Base-by-base conservation (phyloP, 371 early-diverging fungal genomes). In the Mucor ambiguus region DNA sequence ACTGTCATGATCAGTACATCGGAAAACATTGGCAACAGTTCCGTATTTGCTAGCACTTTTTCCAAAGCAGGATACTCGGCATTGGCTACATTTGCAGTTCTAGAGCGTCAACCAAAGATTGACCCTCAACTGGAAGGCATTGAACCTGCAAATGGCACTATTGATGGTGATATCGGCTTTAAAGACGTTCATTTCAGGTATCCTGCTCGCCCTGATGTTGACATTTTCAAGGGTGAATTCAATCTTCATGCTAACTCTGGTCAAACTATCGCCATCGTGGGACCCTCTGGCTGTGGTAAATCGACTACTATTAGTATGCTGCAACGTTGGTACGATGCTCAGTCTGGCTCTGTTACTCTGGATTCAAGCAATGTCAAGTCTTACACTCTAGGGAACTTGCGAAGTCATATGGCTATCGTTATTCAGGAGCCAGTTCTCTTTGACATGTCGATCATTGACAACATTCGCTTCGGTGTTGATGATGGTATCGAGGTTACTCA, bases 351-450 rank as follows among this genome's bases (percentile, higher is more conserved):
- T 1, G 85, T 92, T 14, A 59, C 66, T 2, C 68, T 93, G 22
- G 93, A 96, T 67, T 82, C 84, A 12, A 60, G 75, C 28, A 83
- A 93, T 68, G 85, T 92, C 59, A 75, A 80, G 48, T 77, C 83
- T n/a, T 85, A 90, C 69, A 77, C 82, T 54, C 66, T 92, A 32
- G 68, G 74, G 32, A 84, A 87, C 56, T 75, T 94, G 18, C 87
- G 96, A 38, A 69, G 82, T 4, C 83, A 89, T 55, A 86, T 97
- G 78, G 89, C 92, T 1, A 72, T 96, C 26, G 95, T 97, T 5
- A 86, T 90, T 16, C 97, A 98, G 77, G 96, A 96, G 67, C 95
- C 95, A 9, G 78, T 81, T n/a, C 76, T 96, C n/a, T 95, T 96
- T 72, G 88, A 89, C 68, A 75, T 89, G 66, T 83, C 92, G 0